A percentile compares a stretch with the other conserved stretches of the same genome.
Conservation (phyloP, 108 stramenopile species). For the Chaetoceros tenuissimus region DNA sequence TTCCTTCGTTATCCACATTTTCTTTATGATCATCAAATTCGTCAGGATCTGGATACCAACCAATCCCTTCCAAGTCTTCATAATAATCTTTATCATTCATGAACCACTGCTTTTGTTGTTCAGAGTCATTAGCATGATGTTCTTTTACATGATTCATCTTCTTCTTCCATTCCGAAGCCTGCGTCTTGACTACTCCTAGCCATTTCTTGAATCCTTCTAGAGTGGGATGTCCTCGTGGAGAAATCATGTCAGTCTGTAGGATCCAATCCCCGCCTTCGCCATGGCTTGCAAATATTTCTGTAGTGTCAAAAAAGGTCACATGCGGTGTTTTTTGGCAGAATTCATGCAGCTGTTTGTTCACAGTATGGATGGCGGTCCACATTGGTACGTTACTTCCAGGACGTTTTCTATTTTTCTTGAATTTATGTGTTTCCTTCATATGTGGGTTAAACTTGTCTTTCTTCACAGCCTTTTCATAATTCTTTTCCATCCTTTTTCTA, state of each 20-base stretch:
- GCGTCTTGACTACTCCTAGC: conserved; percentile 33
- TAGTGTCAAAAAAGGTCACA: conserved; percentile 75
- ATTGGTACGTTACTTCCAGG: conserved; percentile 40
- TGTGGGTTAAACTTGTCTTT: conserved; percentile 19
- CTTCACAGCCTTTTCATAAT: conserved; percentile 7
- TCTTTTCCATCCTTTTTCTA: neutral
- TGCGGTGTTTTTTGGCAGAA: conserved; percentile 39
- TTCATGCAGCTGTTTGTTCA: conserved; percentile 54
- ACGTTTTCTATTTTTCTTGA: conserved; percentile 26
- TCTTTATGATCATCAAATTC: too few species aligned
- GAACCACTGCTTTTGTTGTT: too few species aligned
- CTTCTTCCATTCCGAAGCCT: conserved; percentile 4
- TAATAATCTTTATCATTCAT: too few species aligned
- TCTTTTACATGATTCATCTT: conserved; percentile 7
- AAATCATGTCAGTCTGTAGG: conserved; percentile 44
- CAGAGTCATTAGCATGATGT: too few species aligned
- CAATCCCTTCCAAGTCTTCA: too few species aligned
- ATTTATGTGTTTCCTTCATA: conserved; percentile 3
- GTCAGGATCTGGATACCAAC: too few species aligned
- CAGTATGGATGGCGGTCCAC: conserved; percentile 64
- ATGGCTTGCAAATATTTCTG: conserved; percentile 42
- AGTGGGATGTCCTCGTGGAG: conserved; percentile 60
- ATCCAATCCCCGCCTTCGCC: conserved; percentile 26
- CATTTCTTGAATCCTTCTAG: conserved; percentile 47
- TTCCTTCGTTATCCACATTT: too few species aligned